Percentiles rank a stretch among this genome's conserved stretches.
Evolutionary conservation across 768 basidiomycete genomes (phyloP).

Genomic region (Lentinula guzmanii): DNA sequence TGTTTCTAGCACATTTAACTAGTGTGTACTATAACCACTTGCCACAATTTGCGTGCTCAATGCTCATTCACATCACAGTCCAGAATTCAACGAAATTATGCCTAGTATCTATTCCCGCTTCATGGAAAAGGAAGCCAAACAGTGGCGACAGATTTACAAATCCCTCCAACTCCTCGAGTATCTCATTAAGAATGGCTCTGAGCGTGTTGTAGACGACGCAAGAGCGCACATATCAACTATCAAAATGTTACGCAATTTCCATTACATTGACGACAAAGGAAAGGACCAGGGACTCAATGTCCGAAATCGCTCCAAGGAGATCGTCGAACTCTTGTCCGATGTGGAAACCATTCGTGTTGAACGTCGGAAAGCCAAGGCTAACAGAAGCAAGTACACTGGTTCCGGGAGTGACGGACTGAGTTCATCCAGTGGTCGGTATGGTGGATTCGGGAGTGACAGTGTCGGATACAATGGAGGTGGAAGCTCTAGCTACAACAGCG

Average conservation of each 20-base stretch:
- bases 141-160: constrained; percentile 99
- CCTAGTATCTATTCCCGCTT: constrained; percentile 91
- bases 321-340: constrained; percentile 88
- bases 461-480: constrained; percentile 39
- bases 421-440: constrained; percentile 50
- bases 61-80: constrained; percentile 38
- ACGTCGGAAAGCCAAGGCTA: constrained; percentile 87
- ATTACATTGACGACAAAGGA: constrained; percentile 97
- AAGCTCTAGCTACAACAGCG: constrained; percentile 29
- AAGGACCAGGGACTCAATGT: constrained; percentile 99
- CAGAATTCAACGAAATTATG: constrained; percentile 99
- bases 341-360: constrained; percentile 87
- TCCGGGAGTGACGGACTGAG: constrained; percentile 76
- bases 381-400: constrained; percentile 86
- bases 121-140: constrained; percentile 96
- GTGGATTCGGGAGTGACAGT: constrained; percentile 37
- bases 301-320: constrained; percentile 87
- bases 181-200: constrained; percentile 93
- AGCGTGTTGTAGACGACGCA: constrained; percentile 96
- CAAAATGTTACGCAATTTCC: constrained; percentile 97
- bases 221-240: constrained; percentile 90
- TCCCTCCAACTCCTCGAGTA: constrained; percentile 93
- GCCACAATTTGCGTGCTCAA: not conserved
- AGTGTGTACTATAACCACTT: constrained; percentile 46
- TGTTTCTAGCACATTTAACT: constrained; percentile 82